Conservation (phyloP, 805 yeast genomes). For the Cyberlindnera euphorbiiphila region DNA sequence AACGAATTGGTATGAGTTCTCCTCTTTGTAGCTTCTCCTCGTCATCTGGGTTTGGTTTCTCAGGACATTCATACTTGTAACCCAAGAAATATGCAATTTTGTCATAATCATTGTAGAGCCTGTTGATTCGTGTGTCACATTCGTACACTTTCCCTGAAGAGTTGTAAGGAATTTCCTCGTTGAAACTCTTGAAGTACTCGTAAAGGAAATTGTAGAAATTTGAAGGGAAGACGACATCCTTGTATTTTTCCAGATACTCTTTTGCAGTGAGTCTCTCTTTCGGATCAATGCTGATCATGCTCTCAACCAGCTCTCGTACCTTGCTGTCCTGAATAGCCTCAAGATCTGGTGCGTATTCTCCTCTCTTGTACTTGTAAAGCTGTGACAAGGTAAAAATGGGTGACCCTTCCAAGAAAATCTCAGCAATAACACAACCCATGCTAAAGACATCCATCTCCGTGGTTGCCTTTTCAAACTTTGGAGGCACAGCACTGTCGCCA, state of each 20-base stretch:
- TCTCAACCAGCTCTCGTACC: constrained; percentile 51
- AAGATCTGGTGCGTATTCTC: constrained; percentile 63
- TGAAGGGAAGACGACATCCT: constrained; percentile 55
- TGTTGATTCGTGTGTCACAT: constrained; percentile 55
- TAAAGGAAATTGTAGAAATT: constrained; percentile 66
- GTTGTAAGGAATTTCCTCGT: constrained; percentile 19
- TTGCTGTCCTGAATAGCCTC: constrained; percentile 47
- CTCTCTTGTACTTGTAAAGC: constrained; percentile 72
- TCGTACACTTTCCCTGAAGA: constrained; percentile 33
- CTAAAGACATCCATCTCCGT: constrained; percentile 79
- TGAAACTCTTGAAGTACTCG: constrained; percentile 53
- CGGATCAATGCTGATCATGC: constrained; percentile 68
- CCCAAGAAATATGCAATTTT: constrained; percentile 40
- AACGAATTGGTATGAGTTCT: constrained; percentile 33
- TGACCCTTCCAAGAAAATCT: constrained; percentile 79
- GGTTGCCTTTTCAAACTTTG: constrained; percentile 35
- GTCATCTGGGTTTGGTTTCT: constrained; percentile 3
- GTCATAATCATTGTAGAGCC: constrained; percentile 56
- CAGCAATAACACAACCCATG: constrained; percentile 86
- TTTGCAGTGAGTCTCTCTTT: constrained; percentile 50
- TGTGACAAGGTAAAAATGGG: constrained; percentile 86
- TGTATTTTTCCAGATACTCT: constrained; percentile 47
- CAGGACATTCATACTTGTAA: constrained; percentile 26
- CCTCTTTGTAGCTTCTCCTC: constrained; percentile 10
- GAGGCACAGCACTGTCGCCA: constrained; percentile 13